Evolutionary conservation across 129 eudicot genomes (phyloP), one percentile per base, ranked within the genome.

Genomic region (Calendula officinalis): DNA sequence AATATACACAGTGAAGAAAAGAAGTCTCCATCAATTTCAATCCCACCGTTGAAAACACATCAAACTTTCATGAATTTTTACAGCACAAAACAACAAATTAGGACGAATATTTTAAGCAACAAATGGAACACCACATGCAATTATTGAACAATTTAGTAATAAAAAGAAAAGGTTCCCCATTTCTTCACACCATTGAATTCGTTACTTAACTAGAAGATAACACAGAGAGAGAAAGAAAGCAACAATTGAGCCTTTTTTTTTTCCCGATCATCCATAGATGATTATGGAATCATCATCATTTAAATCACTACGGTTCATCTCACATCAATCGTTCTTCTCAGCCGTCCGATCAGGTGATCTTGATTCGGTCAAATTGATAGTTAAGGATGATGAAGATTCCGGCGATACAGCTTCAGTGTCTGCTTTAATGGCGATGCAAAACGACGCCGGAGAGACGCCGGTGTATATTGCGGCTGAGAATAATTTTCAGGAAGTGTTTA

Each of bases 361-460:
- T 42, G 86, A 87, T 13, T 72, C 86, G 5, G 43, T 91, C 0
- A 84, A 85, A 77, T 49, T 27, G 49, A 56, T 84, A 67, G 65
- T 84, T 22, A 43, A 51, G 45, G 74, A 77, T 56, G 97, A 80
- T 63, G 86, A 81, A 71, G 76, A 78, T 27, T 83, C 77, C 71
- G 94, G 30, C 30, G 30, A 83, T 69, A 62, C 77, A 34, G 74
- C 72, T 15, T 17, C 80, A 9, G 36, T 74, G 32, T 73, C 81
- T 39, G 76, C 83, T 56, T 69, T 91, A 36, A 83, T 85, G 95
- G 65, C 78, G 61, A 75, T 83, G 61, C 88, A 80, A 60, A 85
- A 81, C 60, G 95, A 85, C 59, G 83, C 77, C 59, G 92, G 95
- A 37, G 89, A 83, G 64, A 91, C 95, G 51, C 89, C 96, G 57